These are phyloP conservation scores for Auriscalpium orientale DNA, from an alignment of 768 basidiomycete species.

Conservation along the genomic window DNA sequence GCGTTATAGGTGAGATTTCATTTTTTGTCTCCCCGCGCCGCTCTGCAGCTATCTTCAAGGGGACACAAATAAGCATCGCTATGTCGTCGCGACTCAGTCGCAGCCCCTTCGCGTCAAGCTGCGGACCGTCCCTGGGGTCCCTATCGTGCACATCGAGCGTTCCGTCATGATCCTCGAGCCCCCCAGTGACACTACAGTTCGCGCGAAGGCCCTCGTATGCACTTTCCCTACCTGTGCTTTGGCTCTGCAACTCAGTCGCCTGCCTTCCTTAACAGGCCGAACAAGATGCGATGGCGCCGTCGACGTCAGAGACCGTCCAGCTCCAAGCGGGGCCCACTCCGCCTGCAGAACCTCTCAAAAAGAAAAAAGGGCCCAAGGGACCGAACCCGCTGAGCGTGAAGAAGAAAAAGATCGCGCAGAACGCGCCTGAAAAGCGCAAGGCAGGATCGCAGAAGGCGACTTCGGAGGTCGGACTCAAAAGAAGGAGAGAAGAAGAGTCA, in stretches of 20 bases:
- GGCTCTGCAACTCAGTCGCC: background rate
- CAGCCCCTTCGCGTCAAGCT: constrained; percentile 61
- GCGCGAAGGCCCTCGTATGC: constrained; percentile 55
- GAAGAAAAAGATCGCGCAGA: constrained; percentile 53
- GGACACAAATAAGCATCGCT: constrained; percentile 84
- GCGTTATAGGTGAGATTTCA: constrained; percentile 63
- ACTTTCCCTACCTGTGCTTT: background rate
- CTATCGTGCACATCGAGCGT: constrained; percentile 86
- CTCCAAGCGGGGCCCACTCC: constrained; percentile 26
- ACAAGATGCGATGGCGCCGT: constrained; percentile 48
- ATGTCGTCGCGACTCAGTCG: constrained; percentile 83
- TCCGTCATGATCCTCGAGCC: constrained; percentile 92
- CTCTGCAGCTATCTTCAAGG: constrained; percentile 34
- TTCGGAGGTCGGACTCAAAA: constrained; percentile 20
- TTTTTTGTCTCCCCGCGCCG: background rate
- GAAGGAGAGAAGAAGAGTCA: constrained; percentile 20
- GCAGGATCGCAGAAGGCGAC: background rate
- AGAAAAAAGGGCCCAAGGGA: constrained; percentile 69
- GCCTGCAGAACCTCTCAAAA: constrained; percentile 35
- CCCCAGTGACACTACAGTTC: constrained; percentile 70
- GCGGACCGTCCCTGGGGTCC: constrained; percentile 73
- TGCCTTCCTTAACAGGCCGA: constrained; percentile 42
- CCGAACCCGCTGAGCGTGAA: constrained; percentile 92
- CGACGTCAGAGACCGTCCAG: constrained; percentile 38
- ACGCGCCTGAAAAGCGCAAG: constrained; percentile 10